Evolutionary conservation across 305 asterid species (phyloP).

Genomic region (Plantago rigida): DNA sequence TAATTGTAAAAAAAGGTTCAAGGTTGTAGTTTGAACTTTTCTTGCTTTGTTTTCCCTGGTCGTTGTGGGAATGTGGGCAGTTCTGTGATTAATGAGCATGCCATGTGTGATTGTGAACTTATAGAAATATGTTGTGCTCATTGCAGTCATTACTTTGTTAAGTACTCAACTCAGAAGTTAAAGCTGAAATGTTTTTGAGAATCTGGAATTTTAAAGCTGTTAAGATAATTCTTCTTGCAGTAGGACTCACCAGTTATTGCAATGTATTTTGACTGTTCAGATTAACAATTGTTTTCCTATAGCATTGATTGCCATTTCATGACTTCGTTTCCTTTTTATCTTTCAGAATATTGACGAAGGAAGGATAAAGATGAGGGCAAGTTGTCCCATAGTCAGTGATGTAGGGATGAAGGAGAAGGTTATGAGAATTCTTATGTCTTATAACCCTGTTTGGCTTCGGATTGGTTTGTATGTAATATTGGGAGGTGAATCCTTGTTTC

Average conservation of each 20-base stretch:
- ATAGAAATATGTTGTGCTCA: background rate
- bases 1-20: too few species aligned
- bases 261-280: too few species aligned
- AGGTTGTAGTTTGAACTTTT: too few species aligned
- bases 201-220: background rate
- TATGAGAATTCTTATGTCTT: constrained; percentile 62
- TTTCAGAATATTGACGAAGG: constrained; percentile 86
- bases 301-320: background rate
- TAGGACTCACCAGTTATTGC: too few species aligned
- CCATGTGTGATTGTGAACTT: background rate
- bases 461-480: constrained; percentile 69
- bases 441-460: constrained; percentile 81
- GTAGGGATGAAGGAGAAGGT: constrained; percentile 90
- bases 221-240: too few species aligned
- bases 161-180: background rate
- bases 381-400: constrained; percentile 91
- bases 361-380: constrained; percentile 69
- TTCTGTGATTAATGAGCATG: too few species aligned
- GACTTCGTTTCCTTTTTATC: constrained; percentile 4
- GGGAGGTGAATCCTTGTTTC: constrained; percentile 84
- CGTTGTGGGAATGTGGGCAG: too few species aligned
- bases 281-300: too few species aligned
- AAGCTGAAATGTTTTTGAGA: background rate
- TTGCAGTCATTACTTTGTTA: background rate
- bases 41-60: too few species aligned